These are phyloP conservation scores for Cercospora janseana DNA, from an alignment of 2,329 filamentous ascomycete species.

Conservation along the genomic window DNA sequence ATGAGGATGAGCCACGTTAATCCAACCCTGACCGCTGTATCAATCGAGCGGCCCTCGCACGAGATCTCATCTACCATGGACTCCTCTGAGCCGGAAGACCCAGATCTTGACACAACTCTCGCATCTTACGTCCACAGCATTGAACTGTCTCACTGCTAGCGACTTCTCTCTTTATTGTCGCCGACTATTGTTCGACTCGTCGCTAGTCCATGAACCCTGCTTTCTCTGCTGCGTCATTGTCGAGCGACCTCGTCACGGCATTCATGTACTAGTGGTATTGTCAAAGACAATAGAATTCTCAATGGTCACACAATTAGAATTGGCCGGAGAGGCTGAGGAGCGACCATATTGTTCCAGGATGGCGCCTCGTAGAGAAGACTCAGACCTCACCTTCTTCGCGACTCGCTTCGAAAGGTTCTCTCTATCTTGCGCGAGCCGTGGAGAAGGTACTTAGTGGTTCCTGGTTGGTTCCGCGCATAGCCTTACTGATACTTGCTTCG, in stretches of 20 bases:
- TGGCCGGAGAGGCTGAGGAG: neutral
- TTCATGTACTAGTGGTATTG: constrained; percentile 13
- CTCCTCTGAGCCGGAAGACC: neutral
- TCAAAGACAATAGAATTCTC: constrained; percentile 9
- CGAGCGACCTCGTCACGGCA: too few species aligned
- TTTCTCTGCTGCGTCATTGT: too few species aligned
- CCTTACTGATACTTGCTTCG: neutral
- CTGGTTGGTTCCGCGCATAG: neutral
- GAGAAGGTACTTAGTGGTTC: neutral
- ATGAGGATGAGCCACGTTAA: constrained; percentile 1
- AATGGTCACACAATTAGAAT: too few species aligned
- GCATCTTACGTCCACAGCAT: neutral
- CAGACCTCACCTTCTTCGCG: neutral
- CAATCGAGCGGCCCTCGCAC: too few species aligned
- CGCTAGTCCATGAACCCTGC: too few species aligned
- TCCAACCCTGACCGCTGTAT: too few species aligned
- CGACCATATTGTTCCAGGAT: neutral
- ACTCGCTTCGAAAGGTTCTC: neutral
- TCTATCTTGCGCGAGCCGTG: neutral
- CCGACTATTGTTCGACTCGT: constrained; percentile 1
- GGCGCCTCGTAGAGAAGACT: neutral
- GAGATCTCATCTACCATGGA: constrained; percentile 3
- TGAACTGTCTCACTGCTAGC: neutral
- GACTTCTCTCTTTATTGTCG: neutral
- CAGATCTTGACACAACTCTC: constrained; percentile 3